Evolutionary conservation across 768 basidiomycete genomes (phyloP), one percentile per base, ranked within the genome.

Genomic region (Dioszegia aurantiaca): DNA sequence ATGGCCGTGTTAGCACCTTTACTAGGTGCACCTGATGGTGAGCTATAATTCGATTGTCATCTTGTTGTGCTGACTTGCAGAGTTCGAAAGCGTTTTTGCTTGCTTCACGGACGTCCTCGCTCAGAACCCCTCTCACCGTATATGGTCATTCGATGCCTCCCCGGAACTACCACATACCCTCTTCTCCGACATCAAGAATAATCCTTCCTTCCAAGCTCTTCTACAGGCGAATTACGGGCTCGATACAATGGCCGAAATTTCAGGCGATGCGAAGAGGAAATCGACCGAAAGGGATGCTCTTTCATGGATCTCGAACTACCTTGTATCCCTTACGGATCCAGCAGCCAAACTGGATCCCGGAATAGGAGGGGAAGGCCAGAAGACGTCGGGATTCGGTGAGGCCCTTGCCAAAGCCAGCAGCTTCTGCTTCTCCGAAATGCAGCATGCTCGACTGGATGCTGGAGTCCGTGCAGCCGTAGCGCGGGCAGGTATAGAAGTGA

Each of bases 171-270:
- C 90, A 2, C 83, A 85, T 63, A 81, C 87, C 33, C 82, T 90
- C 6, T 86, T 94, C 66, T 89, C 89, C 68, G 82, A 86, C 14
- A 82, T 97, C 69, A 88, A 87, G 72, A 86, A 89, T 69, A 97
- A 94, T 72, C 62, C 69, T 0, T 65, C 72, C 11, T 77, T 79
- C 24, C 64, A 68, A 28, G 9, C 31, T 0, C 55, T 76, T 4
- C 60, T 79, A 21, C 58, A 62, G 24, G 27, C 39, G 0, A 62
- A 47, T 5, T 63, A 63, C 36, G 46, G 40, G 9, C n/a, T 36
- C 5, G 40, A 42, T n/a, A 37, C 36, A 37, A 17, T 17, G 36
- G 36, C n/a, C n/a, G n/a, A n/a, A n/a, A n/a, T n/a, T n/a, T n/a
- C n/a, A n/a, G n/a, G n/a, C 21, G 19, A 21, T 4, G 24, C 37